Base-by-base conservation (phyloP, 108 stramenopile species). In the Cyclotella choctawhatcheeana region DNA sequence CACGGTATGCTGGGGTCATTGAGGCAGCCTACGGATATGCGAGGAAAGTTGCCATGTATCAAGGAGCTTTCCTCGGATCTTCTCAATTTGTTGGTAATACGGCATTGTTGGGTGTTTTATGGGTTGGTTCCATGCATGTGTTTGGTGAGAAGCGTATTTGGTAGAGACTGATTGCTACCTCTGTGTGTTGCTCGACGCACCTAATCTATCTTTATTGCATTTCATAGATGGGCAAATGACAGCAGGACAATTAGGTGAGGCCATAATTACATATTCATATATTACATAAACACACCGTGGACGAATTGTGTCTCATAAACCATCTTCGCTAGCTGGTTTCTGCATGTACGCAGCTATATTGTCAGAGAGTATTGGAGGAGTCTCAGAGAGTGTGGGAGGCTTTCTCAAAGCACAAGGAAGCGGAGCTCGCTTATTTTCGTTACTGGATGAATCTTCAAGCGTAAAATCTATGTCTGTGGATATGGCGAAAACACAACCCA, bases 281-380 rank as follows among this genome's bases (percentile, higher is more conserved):
- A 29, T 18, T 10, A 18, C 53, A 27, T 31, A 31, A 56, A 10
- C 12, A 2, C 27, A 14, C 4, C 3, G 20, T 18, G 27, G 27
- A 31, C 13, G n/a, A 10, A 10, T 12, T 10, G 16, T 2, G 20
- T 56, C 55, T 31, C 14, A 10, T 30, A 2, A 30, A 16, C 29
- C 29, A 30, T 6, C 29, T 31, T 22, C 24, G 21, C 62, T 80
- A 21, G 72, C 71, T 34, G 79, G 79, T 0, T 80, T 80, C 20
- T 80, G 79, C 54, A 73, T 80, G 72, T 80, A 67, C 69, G 79
- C 79, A 2, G 72, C 65, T 2, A 71, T 73, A 37, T 47, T 80
- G 2, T 58, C 79, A 1, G 79, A 80, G 13, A 24, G 70, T n/a
- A 58, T 69, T 30, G 52, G 71, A 26, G 79, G 72, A 45, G 35